Evolutionary conservation across 1,139 yeast genomes (phyloP), one percentile per base, ranked within the genome.

Genomic region (Scheffersomyces parashehatae): DNA sequence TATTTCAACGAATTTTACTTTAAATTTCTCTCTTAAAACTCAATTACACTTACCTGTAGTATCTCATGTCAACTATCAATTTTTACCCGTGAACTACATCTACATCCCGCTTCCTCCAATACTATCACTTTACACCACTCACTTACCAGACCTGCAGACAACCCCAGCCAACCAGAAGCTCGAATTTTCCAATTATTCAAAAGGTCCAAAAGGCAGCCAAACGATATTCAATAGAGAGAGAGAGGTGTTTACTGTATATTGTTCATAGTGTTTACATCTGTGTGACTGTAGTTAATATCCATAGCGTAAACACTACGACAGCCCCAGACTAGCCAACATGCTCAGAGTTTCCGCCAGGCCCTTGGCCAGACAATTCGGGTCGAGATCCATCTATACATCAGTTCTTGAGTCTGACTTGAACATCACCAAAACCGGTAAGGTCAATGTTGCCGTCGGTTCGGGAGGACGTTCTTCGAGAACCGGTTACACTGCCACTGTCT

Each of bases 401-500:
- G 74, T 69, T 35, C 65, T 74, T 51, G 76, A 70, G 36, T 67
- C 72, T 12, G 96, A 88, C 63, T 71, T 88, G 58, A 84, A 85
- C 67, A 82, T 88, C 64, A 85, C 95, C 48, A 76, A 82, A 53
- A 73, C 77, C 44, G 96, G 96, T 32, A 87, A 88, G 60, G 84
- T 89, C 36, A 76, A 82, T 55, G 64, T 85, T 42, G 66, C 87
- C 16, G 75, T 75, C 34, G 96, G 96, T 47, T 69, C 81, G 40
- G 95, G 95, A 37, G 96, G 96, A 35, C 78, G 89, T 50, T 85
- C 95, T 8, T 88, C 96, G 32, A 79, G 95, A 71, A 84, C 93
- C n/a, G 96, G 96, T 2, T 87, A 83, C 68, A 87, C 93, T 5
- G 96, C 93, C 28, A 88, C 96, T 5, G 93, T 88, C 3, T 88